Conservation (phyloP, 2,329 filamentous ascomycete species). For the Phialophora chinensis region DNA sequence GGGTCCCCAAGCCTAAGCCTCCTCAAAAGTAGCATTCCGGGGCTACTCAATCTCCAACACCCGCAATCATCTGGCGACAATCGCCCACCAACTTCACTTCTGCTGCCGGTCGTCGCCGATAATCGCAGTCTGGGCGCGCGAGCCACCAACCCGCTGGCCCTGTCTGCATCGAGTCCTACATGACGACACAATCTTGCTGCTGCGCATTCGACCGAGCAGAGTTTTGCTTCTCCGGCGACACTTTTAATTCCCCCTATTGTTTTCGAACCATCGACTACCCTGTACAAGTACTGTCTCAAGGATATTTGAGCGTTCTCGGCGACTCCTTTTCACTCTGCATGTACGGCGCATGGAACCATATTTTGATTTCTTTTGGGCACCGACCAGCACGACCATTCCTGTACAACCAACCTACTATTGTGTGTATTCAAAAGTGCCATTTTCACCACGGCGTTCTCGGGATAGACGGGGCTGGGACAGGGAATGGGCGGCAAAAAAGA, state of each 20-base stretch:
- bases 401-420: constrained; percentile 36
- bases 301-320: constrained; percentile 39
- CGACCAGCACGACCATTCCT: constrained; percentile 36
- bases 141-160: not conserved
- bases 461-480: constrained; percentile 33
- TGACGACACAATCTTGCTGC: constrained; percentile 1
- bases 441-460: constrained; percentile 33
- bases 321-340: constrained; percentile 34
- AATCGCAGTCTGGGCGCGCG: constrained; percentile 10
- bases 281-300: constrained; percentile 40
- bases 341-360: constrained; percentile 30
- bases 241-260: constrained; percentile 35
- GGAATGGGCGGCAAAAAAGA: constrained; percentile 18
- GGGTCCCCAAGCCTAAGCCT: constrained; percentile 58
- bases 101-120: constrained; percentile 21
- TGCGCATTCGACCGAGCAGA: constrained; percentile 20
- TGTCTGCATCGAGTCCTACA: constrained; percentile 3
- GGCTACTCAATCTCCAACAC: not conserved
- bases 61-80: not conserved
- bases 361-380: constrained; percentile 21
- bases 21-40: constrained; percentile 39
- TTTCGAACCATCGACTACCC: constrained; percentile 41
- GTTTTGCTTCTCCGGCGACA: constrained; percentile 18
- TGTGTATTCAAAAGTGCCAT: constrained; percentile 34
- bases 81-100: constrained; percentile 19